These are phyloP conservation scores for Aspergillus ochraceus DNA, from an alignment of 2,329 filamentous ascomycete genomes.

Conservation along the genomic window DNA sequence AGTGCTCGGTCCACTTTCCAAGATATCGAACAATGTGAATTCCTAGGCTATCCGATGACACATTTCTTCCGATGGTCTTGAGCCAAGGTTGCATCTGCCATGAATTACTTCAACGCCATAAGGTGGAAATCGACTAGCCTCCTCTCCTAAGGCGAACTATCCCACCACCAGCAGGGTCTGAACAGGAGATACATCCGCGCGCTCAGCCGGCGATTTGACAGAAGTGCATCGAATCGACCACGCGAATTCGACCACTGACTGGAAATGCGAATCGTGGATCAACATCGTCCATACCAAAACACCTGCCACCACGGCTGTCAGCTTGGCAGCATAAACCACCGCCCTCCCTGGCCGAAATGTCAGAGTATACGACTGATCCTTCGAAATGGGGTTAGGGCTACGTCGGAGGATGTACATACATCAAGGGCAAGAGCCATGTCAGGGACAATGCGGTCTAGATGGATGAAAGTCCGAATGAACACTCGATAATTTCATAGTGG, in stretches of 20 bases:
- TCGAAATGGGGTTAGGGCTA: neutral
- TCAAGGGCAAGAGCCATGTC: neutral
- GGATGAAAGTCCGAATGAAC: too few species aligned
- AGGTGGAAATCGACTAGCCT: neutral
- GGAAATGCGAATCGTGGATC: neutral
- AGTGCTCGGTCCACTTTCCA: constrained; percentile 46
- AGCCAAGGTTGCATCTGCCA: neutral
- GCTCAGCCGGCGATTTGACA: neutral
- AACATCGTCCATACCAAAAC: neutral
- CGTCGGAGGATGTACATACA: neutral
- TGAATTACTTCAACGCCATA: neutral
- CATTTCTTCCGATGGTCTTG: constrained; percentile 11
- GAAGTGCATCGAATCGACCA: neutral
- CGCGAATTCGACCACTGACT: neutral
- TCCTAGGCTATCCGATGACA: constrained; percentile 46
- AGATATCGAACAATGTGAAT: constrained; percentile 53
- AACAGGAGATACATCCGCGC: neutral
- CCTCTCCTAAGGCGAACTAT: neutral
- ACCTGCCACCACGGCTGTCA: neutral
- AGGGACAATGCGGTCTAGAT: neutral
- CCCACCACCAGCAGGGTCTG: neutral
- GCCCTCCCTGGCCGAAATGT: neutral
- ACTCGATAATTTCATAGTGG: neutral
- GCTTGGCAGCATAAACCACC: neutral
- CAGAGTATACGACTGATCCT: neutral